Percentiles rank a stretch among this genome's conserved stretches.
Conservation (phyloP, 164 flowering plant species). For the Pachysandra terminalis region DNA sequence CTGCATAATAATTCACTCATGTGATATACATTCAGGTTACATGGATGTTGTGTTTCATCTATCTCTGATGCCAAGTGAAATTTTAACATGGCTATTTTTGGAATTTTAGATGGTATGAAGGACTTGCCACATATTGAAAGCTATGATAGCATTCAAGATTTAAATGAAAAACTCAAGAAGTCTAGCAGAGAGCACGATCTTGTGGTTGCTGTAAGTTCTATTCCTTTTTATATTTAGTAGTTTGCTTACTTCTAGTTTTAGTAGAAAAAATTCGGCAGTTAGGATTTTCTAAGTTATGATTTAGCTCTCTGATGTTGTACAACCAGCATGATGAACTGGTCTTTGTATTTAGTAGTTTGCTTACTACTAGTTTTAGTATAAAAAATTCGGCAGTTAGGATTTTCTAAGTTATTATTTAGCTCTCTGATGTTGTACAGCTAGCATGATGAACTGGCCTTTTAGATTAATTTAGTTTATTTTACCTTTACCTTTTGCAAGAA, state of each 20-base stretch:
- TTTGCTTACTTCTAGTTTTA: background rate
- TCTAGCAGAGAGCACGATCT: conserved; percentile 85
- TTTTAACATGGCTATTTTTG: conserved; percentile 17
- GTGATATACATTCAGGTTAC: too few species aligned
- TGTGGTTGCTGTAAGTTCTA: conserved; percentile 94
- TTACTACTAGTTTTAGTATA: background rate
- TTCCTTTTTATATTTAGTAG: background rate
- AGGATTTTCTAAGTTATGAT: too few species aligned
- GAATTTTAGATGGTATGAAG: conserved; percentile 49
- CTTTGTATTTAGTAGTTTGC: background rate
- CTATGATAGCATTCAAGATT: conserved; percentile 69
- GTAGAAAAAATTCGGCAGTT: too few species aligned
- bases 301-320: too few species aligned
- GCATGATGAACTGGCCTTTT: background rate
- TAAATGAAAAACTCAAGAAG: conserved; percentile 48
- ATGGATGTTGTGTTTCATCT: background rate
- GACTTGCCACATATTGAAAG: conserved; percentile 79
- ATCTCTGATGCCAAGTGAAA: background rate
- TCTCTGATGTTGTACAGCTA: too few species aligned
- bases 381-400: too few species aligned
- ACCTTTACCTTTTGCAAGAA: background rate
- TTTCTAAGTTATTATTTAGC: too few species aligned
- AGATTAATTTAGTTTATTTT: too few species aligned
- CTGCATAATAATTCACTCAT: too few species aligned
- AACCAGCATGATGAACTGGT: too few species aligned